phyloP scores from a whole-genome alignment of 2,329 filamentous ascomycete species.

The Daldinia eschscholtzii region DNA sequence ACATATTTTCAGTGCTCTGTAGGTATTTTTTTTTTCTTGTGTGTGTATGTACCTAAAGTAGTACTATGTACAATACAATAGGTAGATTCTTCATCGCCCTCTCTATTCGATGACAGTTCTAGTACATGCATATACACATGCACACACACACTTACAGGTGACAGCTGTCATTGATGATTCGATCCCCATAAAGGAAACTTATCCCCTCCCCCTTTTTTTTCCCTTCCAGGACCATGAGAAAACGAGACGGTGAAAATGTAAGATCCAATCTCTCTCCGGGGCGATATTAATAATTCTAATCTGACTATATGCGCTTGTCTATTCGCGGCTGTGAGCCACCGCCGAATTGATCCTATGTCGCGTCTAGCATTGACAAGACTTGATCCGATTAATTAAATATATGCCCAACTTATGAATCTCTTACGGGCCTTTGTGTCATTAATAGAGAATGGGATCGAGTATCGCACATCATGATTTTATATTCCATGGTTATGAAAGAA shows the following conservation, averaged over 20 bases:
- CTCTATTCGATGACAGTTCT: neutral
- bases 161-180: constrained; percentile 14
- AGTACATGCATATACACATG: neutral
- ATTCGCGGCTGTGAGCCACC: constrained; percentile 11
- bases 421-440: constrained; percentile 1
- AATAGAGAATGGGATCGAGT: neutral
- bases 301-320: neutral
- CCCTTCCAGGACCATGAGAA: neutral
- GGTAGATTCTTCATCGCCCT: neutral
- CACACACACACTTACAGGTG: neutral
- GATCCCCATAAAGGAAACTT: constrained; percentile 13
- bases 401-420: neutral
- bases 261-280: constrained; percentile 6
- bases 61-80: neutral
- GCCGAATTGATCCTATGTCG: constrained; percentile 1
- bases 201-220: neutral
- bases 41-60: neutral
- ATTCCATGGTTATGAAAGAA: neutral
- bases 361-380: constrained; percentile 14
- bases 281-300: constrained; percentile 6
- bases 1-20: neutral
- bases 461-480: neutral
- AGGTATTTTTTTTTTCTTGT: neutral
- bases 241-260: neutral
- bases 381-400: constrained; percentile 3